Base-by-base conservation (phyloP, 2,329 filamentous ascomycete species). In the Beauveria caledonica region DNA sequence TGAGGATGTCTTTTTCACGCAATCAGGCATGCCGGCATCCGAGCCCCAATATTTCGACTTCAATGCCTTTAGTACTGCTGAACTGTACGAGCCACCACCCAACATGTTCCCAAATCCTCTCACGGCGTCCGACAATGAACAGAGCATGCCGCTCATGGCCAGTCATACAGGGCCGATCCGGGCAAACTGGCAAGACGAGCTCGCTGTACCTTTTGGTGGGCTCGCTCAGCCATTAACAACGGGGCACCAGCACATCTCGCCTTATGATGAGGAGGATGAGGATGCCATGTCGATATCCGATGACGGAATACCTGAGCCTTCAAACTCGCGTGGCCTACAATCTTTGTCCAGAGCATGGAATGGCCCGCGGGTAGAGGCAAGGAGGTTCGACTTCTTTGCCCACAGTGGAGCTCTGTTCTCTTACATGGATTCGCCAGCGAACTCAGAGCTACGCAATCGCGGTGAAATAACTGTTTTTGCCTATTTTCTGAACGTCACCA, bases 401-500 rank as follows among this genome's bases (percentile, higher is more conserved):
- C 72, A 78, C 17, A 77, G 78, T 40, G 74, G 80, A 59, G 76
- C 80, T 36, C 77, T 92, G 50, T 80, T 85, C 15, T 85, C 82
- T 2, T 92, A 92, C 66, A 79, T 80, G 45, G 87, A 88, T 5
- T 84, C 84, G 1, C 80, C 84, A 4, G 75, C 80, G 23, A 84
- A 83, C 36, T 87, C 87, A 44, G 92, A 94, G 36, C 76, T 97
- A 29, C 89, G 86, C 66, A 91, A 97, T 64, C 82, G 85, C 3
- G 86, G 88, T 64, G 93, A 90, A 11, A 87, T 90, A 15, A 83
- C 87, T 33, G 86, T 96, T 7, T 97, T 97, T 71, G 88, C 88
- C 71, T 92, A 97, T 73, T 97, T 97, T 71, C 86, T 97, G 51
- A 88, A 91, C 66, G 88, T 94, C 7, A 96, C 92, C 2, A 92